These are phyloP conservation scores for Fusarium nygamai DNA, from an alignment of 2,329 filamentous ascomycete genomes.

Conservation along the genomic window DNA sequence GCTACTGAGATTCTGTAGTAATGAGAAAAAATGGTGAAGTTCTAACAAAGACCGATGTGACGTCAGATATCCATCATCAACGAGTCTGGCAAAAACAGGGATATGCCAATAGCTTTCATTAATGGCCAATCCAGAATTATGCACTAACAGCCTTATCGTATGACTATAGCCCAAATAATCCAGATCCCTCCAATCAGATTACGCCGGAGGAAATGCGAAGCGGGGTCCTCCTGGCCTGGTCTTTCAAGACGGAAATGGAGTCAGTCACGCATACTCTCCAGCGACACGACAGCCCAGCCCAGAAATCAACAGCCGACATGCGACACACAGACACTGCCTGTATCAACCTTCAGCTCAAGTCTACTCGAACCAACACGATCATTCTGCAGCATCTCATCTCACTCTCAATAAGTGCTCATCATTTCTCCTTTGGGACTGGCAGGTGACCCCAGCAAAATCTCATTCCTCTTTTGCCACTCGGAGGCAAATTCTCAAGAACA, in stretches of 20 bases:
- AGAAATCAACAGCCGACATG: not conserved
- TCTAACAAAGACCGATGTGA: accelerated
- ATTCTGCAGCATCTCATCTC: not conserved
- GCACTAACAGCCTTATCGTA: not conserved
- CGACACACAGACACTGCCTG: not conserved
- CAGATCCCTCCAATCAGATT: not conserved
- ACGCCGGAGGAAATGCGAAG: not conserved
- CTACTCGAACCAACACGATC: not conserved
- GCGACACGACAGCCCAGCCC: not conserved
- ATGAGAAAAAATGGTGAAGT: accelerated
- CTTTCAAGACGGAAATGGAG: not conserved
- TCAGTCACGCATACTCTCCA: not conserved
- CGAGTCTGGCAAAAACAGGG: not conserved
- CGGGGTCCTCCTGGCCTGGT: not conserved
- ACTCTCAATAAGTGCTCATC: not conserved
- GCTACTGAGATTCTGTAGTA: not conserved
- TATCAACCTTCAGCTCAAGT: not conserved
- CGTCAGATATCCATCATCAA: too few species aligned
- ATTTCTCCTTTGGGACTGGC: not conserved
- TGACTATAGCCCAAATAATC: not conserved
- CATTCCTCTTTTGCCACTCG: not conserved
- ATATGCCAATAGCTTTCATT: not conserved
- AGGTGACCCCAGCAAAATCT: not conserved
- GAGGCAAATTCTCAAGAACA: not conserved
- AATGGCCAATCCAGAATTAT: not conserved